Conservation (phyloP, 2,329 filamentous ascomycete species). For the Colletotrichum scovillei region DNA sequence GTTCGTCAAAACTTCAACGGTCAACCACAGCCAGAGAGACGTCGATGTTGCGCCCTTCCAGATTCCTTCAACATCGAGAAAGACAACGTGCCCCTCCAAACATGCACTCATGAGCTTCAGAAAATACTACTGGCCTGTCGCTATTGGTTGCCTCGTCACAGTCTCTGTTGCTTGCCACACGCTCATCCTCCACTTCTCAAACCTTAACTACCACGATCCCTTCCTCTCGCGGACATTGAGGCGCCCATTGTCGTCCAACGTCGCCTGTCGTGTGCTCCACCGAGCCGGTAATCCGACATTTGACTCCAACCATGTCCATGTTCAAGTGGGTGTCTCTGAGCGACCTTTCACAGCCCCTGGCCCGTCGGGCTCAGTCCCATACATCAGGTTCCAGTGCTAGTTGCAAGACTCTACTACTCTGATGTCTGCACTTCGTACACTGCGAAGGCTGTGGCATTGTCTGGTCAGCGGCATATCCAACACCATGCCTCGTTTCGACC, state of each 20-base stretch:
- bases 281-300: constrained; percentile 17
- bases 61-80: not conserved
- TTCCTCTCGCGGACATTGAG: constrained; percentile 12
- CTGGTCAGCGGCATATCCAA: not conserved
- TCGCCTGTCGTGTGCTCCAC: constrained; percentile 1
- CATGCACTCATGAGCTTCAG: not conserved
- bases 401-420: not conserved
- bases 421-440: not conserved
- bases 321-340: not conserved
- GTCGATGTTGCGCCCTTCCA: not conserved
- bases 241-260: not conserved
- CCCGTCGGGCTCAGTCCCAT: not conserved
- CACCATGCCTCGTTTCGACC: constrained; percentile 20
- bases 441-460: not conserved
- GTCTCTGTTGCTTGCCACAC: not conserved
- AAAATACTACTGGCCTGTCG: not conserved
- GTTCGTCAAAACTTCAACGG: not conserved
- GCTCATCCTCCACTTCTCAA: constrained; percentile 1
- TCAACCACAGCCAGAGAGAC: not conserved
- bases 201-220: constrained; percentile 12
- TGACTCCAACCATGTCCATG: constrained; percentile 26
- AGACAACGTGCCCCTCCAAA: not conserved
- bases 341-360: not conserved
- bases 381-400: not conserved
- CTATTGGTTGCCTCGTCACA: not conserved